A percentile compares a stretch with the other conserved stretches of the same genome.
Conservation (phyloP, 805 yeast species). For the Cyberlindnera xishuangbannaensis region DNA sequence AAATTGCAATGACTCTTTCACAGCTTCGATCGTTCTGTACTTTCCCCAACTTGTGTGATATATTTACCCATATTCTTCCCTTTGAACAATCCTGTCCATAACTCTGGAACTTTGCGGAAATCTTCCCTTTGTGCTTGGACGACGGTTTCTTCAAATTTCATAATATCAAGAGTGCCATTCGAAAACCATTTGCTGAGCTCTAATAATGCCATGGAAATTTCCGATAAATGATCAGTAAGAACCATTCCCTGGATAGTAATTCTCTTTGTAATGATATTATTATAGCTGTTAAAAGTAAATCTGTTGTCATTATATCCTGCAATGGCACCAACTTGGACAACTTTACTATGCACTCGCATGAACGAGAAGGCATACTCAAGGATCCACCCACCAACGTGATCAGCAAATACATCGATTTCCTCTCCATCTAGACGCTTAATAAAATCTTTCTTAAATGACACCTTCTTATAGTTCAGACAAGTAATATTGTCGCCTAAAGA, state of each 20-base stretch:
- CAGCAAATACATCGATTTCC: slow-evolving; percentile 49
- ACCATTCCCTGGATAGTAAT: slow-evolving; percentile 50
- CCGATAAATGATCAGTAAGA: slow-evolving; percentile 36
- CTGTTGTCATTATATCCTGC: slow-evolving; percentile 43
- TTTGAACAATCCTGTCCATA: slow-evolving; percentile 42
- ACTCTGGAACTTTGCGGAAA: slow-evolving; percentile 38
- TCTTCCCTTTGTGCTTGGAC: slow-evolving; percentile 36
- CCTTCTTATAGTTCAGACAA: slow-evolving; percentile 48
- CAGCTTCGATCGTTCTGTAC: too few relatives aligned
- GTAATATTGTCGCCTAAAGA: slow-evolving; percentile 48
- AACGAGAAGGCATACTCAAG: slow-evolving; percentile 37
- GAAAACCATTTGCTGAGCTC: slow-evolving; percentile 33
- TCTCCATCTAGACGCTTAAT: slow-evolving; percentile 39
- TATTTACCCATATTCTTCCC: slow-evolving; percentile 46
- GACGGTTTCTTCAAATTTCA: slow-evolving; percentile 32
- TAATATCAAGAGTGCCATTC: slow-evolving; percentile 37
- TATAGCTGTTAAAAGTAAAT: slow-evolving; percentile 34
- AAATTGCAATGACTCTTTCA: too few relatives aligned
- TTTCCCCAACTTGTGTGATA: slow-evolving; percentile 34
- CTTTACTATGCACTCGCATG: slow-evolving; percentile 34
- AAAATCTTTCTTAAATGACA: slow-evolving; percentile 31
- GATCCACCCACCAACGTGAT: slow-evolving; percentile 60
- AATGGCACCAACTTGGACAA: slow-evolving; percentile 60
- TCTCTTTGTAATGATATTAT: slow-evolving; percentile 42
- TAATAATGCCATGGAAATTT: slow-evolving; percentile 33